Evolutionary conservation across 352 stramenopile genomes (phyloP).

Genomic region (Stramenopiles sp.): DNA sequence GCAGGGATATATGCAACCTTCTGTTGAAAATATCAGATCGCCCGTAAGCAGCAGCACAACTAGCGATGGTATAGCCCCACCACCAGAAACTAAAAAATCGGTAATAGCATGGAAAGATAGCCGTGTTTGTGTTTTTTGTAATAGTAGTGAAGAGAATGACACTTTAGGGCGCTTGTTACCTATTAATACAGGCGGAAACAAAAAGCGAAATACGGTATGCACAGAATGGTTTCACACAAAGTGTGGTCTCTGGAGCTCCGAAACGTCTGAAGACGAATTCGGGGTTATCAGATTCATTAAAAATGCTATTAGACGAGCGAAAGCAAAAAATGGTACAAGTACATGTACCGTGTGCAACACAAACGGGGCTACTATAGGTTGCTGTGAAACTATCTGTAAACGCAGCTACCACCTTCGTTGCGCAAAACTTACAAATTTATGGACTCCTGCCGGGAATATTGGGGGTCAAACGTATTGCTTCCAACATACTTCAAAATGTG

Average conservation of each 20-base stretch:
- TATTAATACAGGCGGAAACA: slow-evolving; percentile 45
- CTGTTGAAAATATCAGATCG: neutral
- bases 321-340: slow-evolving; percentile 36
- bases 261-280: slow-evolving; percentile 57
- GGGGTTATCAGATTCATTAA: slow-evolving; percentile 55
- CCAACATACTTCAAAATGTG: neutral
- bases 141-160: slow-evolving; percentile 45
- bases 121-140: slow-evolving; percentile 51
- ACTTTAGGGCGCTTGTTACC: slow-evolving; percentile 51
- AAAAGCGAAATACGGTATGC: too few relatives aligned
- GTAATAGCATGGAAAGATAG: slow-evolving; percentile 39
- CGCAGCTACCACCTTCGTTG: slow-evolving; percentile 80
- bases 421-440: slow-evolving; percentile 31
- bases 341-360: slow-evolving; percentile 62
- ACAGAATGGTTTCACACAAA: slow-evolving; percentile 79
- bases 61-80: neutral
- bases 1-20: too few relatives aligned
- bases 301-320: slow-evolving; percentile 57
- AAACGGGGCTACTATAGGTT: slow-evolving; percentile 70
- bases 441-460: too few relatives aligned
- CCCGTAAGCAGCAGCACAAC: neutral
- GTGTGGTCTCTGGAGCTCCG: slow-evolving; percentile 70
- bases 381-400: slow-evolving; percentile 51
- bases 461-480: too few relatives aligned
- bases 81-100: too few relatives aligned